Evolutionary conservation across 2,329 filamentous ascomycete genomes (phyloP).

Genomic region (Talaromyces amestolkiae): DNA sequence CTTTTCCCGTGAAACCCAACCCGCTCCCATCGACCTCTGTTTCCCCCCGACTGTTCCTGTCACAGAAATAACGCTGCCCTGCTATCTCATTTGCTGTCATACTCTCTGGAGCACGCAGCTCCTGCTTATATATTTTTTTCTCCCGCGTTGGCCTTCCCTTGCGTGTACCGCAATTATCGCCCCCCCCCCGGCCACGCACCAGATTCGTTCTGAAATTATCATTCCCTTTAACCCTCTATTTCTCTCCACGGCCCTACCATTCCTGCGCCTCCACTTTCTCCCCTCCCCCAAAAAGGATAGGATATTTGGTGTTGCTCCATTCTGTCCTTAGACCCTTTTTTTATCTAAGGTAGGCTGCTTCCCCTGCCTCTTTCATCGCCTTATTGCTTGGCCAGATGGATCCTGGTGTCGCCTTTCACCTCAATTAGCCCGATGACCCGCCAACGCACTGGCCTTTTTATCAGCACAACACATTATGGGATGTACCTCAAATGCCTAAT

Average conservation of each 20-base stretch:
- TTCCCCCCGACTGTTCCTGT: constrained; percentile 11
- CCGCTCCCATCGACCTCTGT: constrained; percentile 7
- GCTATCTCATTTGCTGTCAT: constrained; percentile 13
- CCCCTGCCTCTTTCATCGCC: constrained; percentile 17
- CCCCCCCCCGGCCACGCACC: background rate
- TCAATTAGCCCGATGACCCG: constrained; percentile 23
- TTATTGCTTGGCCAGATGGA: constrained; percentile 21
- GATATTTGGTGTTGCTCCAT: constrained; percentile 22
- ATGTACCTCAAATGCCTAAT: background rate
- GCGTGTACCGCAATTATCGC: constrained; percentile 9
- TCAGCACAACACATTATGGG: constrained; percentile 22
- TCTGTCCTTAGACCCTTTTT: constrained; percentile 20
- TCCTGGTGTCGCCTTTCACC: constrained; percentile 8
- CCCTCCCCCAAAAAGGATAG: constrained; percentile 22
- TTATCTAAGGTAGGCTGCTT: constrained; percentile 26
- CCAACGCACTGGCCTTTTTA: constrained; percentile 29
- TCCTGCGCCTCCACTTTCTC: constrained; percentile 31
- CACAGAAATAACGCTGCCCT: constrained; percentile 1
- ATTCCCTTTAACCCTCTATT: constrained; percentile 8
- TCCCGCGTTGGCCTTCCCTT: constrained; percentile 11
- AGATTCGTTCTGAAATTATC: constrained; percentile 5
- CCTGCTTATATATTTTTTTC: background rate
- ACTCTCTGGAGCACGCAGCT: background rate
- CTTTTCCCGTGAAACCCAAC: constrained; percentile 16
- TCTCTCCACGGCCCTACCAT: constrained; percentile 28